Percentiles rank a stretch among this genome's conserved stretches.
phyloP scores from a whole-genome alignment of 148 eudicot species.

The Spergularia marina region DNA sequence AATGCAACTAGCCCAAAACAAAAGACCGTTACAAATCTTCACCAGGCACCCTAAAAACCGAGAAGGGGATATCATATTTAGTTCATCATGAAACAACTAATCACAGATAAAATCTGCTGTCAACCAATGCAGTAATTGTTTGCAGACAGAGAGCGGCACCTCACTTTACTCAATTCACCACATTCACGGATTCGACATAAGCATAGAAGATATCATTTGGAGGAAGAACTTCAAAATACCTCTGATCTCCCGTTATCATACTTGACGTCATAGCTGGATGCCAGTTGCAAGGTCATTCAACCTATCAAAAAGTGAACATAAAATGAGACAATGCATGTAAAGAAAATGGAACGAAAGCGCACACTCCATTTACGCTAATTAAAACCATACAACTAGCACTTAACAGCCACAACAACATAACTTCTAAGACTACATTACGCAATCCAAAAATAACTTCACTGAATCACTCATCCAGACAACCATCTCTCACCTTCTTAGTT shows the following conservation, averaged over 20 bases:
- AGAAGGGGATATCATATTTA: neutral
- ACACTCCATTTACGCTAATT: neutral
- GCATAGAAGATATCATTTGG: neutral
- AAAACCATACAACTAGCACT: neutral
- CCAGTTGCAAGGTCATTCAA: slow-evolving; percentile 60
- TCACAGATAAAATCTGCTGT: neutral
- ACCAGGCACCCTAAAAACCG: neutral
- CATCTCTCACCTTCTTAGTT: too few species aligned
- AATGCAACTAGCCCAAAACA: neutral
- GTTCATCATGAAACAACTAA: neutral
- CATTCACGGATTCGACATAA: neutral
- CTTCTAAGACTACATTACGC: neutral
- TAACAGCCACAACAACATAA: neutral
- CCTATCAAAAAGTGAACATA: slow-evolving; percentile 24
- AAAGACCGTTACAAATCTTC: too few species aligned
- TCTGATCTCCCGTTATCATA: slow-evolving; percentile 74
- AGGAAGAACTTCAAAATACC: slow-evolving; percentile 35
- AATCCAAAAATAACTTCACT: neutral
- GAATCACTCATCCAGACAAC: neutral
- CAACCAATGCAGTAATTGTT: neutral
- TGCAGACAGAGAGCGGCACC: neutral
- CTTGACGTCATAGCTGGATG: slow-evolving; percentile 66
- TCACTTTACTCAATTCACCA: neutral
- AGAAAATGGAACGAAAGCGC: neutral
- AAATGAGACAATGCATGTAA: neutral